These are phyloP conservation scores for Boletus subcaerulescens DNA, from an alignment of 768 basidiomycete genomes.

Conservation along the genomic window DNA sequence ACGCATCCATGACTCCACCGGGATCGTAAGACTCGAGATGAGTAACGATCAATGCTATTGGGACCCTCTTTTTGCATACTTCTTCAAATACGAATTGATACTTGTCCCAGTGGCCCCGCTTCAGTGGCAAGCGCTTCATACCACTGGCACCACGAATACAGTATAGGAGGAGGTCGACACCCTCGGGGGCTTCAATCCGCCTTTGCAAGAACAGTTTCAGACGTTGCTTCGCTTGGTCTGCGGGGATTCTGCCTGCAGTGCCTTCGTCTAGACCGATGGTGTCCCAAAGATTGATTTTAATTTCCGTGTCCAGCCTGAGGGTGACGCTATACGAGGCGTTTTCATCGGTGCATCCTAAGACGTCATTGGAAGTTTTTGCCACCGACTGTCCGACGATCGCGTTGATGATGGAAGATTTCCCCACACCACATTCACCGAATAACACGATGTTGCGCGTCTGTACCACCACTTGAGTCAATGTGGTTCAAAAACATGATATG, in stretches of 20 bases:
- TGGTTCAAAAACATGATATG: not conserved
- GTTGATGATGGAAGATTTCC: slow-evolving; percentile 43
- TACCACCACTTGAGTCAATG: not conserved
- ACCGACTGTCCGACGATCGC: slow-evolving; percentile 24
- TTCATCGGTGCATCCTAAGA: slow-evolving; percentile 28
- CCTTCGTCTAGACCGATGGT: slow-evolving; percentile 36
- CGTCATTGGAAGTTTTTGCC: slow-evolving; percentile 29
- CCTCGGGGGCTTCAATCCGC: slow-evolving; percentile 15
- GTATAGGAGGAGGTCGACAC: slow-evolving; percentile 26
- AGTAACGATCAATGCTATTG: slow-evolving; percentile 26
- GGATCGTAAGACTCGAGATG: slow-evolving; percentile 27
- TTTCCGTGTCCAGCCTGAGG: slow-evolving; percentile 7
- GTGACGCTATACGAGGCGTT: slow-evolving; percentile 15
- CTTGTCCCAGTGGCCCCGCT: slow-evolving; percentile 14
- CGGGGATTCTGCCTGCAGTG: slow-evolving; percentile 16
- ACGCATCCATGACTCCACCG: slow-evolving; percentile 29
- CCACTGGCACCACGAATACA: slow-evolving; percentile 26
- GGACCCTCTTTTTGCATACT: slow-evolving; percentile 25
- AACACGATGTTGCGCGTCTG: slow-evolving; percentile 34
- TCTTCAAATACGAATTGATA: slow-evolving; percentile 23
- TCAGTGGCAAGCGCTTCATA: slow-evolving; percentile 14
- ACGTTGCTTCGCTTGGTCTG: slow-evolving; percentile 12
- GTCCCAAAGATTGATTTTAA: slow-evolving; percentile 31
- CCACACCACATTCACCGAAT: slow-evolving; percentile 33
- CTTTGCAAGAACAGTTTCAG: slow-evolving; percentile 29